phyloP scores from a whole-genome alignment of 108 stramenopile species.

The Seminavis robusta region DNA sequence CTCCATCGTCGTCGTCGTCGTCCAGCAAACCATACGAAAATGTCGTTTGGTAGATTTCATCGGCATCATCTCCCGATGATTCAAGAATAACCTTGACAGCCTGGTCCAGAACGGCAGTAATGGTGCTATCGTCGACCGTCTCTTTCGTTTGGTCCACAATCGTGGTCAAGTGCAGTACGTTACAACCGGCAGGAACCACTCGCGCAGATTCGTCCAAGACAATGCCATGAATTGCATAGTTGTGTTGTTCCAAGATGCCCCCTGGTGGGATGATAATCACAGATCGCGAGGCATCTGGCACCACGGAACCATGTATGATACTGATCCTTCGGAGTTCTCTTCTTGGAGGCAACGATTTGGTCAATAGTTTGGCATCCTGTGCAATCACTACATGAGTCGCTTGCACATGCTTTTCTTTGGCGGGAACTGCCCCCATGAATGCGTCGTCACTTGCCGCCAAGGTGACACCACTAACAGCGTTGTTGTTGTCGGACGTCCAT shows the following conservation, averaged over 20 bases:
- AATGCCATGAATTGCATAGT: conserved; percentile 59
- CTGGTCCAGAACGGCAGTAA: conserved; percentile 20
- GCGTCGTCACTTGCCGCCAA: conserved; percentile 17
- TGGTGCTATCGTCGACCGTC: not conserved
- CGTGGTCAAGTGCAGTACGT: conserved; percentile 64
- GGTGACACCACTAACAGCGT: conserved; percentile 15
- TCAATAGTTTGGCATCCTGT: conserved; percentile 1
- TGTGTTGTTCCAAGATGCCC: too few species aligned
- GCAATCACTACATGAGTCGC: conserved; percentile 65
- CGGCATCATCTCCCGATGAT: conserved; percentile 3
- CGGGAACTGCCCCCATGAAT: not conserved
- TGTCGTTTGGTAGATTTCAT: conserved; percentile 38
- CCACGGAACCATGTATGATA: conserved; percentile 41
- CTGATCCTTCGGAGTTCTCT: conserved; percentile 48
- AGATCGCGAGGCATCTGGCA: conserved; percentile 49
- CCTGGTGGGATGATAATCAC: conserved; percentile 69
- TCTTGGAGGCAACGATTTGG: not conserved
- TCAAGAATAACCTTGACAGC: conserved; percentile 19
- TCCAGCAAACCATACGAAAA: conserved; percentile 22
- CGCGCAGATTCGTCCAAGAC: conserved; percentile 54
- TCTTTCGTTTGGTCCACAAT: conserved; percentile 28
- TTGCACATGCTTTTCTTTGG: conserved; percentile 6
- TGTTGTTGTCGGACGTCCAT: conserved; percentile 16
- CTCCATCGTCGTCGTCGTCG: not conserved
- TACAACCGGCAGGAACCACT: conserved; percentile 55